phyloP scores from a whole-genome alignment of 2,329 filamentous ascomycete species.

The Nothopassalora personata region DNA sequence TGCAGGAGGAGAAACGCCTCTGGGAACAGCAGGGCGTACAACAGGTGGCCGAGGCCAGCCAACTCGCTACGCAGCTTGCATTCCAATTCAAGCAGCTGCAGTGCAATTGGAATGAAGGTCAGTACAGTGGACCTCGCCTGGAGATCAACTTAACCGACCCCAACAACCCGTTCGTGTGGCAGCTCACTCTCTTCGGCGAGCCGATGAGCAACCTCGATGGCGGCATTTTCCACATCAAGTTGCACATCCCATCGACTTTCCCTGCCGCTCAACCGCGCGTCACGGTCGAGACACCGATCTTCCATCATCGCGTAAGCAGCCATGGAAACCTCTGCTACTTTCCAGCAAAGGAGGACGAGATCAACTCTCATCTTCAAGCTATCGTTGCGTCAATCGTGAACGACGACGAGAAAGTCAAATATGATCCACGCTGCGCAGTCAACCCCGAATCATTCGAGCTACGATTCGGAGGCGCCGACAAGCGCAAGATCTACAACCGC shows the following conservation, averaged over 20 bases:
- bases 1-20: conserved; percentile 64
- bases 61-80: conserved; percentile 74
- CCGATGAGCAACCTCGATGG: conserved; percentile 93
- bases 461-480: conserved; percentile 75
- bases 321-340: conserved; percentile 82
- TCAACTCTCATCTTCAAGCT: conserved; percentile 75
- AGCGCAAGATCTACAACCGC: conserved; percentile 80
- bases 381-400: conserved; percentile 82
- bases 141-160: conserved; percentile 67
- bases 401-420: conserved; percentile 80
- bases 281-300: conserved; percentile 72
- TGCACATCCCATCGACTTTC: conserved; percentile 77
- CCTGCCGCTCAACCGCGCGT: conserved; percentile 84
- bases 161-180: conserved; percentile 84
- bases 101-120: conserved; percentile 63
- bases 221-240: conserved; percentile 75
- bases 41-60: conserved; percentile 60
- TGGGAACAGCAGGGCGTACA: conserved; percentile 68
- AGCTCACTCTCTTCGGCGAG: conserved; percentile 79
- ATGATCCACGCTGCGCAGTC: conserved; percentile 83
- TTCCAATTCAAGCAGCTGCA: conserved; percentile 80
- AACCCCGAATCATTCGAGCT: conserved; percentile 80
- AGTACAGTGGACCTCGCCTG: conserved; percentile 59
- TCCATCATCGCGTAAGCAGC: conserved; percentile 76
- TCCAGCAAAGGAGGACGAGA: conserved; percentile 65